phyloP scores from a whole-genome alignment of 495 filamentous ascomycete species.

The Penicillium desertorum region DNA sequence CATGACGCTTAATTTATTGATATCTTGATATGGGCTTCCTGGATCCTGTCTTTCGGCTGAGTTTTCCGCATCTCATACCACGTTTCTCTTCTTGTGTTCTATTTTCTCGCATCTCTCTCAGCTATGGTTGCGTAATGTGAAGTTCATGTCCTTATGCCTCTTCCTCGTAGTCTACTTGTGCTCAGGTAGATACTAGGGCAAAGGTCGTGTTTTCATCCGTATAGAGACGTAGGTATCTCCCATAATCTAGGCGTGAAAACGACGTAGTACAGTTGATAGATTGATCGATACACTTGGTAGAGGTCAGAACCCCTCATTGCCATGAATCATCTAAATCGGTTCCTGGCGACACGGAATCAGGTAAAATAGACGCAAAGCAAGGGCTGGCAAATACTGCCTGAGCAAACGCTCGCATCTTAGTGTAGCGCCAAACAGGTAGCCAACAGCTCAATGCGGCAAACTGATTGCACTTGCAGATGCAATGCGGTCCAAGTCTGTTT shows the following conservation, averaged over 20 bases:
- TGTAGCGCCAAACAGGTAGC: neutral
- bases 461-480: neutral
- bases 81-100: constrained; percentile 3
- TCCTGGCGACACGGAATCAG: neutral
- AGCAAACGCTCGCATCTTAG: neutral
- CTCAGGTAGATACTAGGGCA: neutral
- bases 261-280: too few species aligned
- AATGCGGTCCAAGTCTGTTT: neutral
- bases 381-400: neutral
- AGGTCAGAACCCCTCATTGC: too few species aligned
- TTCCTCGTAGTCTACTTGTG: constrained; percentile 4
- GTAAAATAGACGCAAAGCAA: neutral
- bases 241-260: too few species aligned
- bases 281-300: too few species aligned
- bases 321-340: too few species aligned
- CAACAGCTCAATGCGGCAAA: neutral
- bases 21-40: neutral
- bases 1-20: constrained; percentile 7
- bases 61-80: constrained; percentile 5
- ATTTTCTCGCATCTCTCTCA: neutral
- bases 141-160: constrained; percentile 13
- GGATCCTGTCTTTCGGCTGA: neutral
- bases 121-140: constrained; percentile 14
- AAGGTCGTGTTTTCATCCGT: neutral
- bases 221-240: neutral